Percentiles rank a stretch among this genome's conserved stretches.
These are phyloP conservation scores for Starmera pachycereana DNA, from an alignment of 805 yeast species.

Conservation along the genomic window DNA sequence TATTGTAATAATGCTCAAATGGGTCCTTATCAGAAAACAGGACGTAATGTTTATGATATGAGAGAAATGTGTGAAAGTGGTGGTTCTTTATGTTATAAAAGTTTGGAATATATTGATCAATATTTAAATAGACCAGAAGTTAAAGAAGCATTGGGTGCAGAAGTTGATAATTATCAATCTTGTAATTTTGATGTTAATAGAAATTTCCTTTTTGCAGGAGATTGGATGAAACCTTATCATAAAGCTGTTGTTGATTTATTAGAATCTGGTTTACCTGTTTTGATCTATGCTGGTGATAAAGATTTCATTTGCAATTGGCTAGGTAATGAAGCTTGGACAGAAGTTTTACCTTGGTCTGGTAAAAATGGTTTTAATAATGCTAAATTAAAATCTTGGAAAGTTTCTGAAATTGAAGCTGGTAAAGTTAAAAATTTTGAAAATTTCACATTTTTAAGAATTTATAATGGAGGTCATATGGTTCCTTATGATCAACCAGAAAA, in stretches of 20 bases:
- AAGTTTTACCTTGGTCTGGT: slow-evolving; percentile 59
- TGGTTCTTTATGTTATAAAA: slow-evolving; percentile 66
- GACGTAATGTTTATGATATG: slow-evolving; percentile 86
- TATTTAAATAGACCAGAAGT: slow-evolving; percentile 74
- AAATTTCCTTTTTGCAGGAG: slow-evolving; percentile 80
- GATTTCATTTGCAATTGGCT: slow-evolving; percentile 96
- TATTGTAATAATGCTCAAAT: slow-evolving; percentile 82
- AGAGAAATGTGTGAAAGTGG: slow-evolving; percentile 73
- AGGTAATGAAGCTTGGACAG: slow-evolving; percentile 84
- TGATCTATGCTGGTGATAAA: slow-evolving; percentile 92
- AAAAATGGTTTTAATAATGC: slow-evolving; percentile 40
- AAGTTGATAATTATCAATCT: slow-evolving; percentile 64
- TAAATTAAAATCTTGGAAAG: slow-evolving; percentile 35
- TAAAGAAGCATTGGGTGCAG: slow-evolving; percentile 79
- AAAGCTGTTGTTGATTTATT: slow-evolving; percentile 60
- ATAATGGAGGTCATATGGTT: slow-evolving; percentile 94
- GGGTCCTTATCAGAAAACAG: slow-evolving; percentile 76
- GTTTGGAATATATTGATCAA: slow-evolving; percentile 60
- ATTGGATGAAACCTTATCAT: slow-evolving; percentile 88
- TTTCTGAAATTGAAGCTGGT: slow-evolving; percentile 47
- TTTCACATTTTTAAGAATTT: slow-evolving; percentile 76
- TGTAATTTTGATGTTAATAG: slow-evolving; percentile 74
- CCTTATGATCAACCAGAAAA: slow-evolving; percentile 81
- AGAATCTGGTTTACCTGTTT: slow-evolving; percentile 66
- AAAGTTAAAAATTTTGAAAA: slow-evolving; percentile 54